These are phyloP conservation scores for Beta macrorhiza DNA, from an alignment of 179 eudicot genomes.

Conservation along the genomic window DNA sequence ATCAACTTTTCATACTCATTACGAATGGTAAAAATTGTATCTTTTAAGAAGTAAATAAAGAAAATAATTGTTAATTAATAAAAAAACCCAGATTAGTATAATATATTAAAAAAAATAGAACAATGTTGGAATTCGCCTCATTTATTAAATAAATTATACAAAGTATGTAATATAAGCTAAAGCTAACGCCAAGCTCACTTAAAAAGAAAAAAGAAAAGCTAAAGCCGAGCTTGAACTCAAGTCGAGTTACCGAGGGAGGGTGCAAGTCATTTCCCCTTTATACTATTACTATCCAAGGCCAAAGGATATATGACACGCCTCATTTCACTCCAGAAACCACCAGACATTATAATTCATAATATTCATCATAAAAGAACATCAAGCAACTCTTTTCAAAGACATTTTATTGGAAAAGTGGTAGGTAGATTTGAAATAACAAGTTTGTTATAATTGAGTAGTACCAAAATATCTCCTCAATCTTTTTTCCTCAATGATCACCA, in stretches of 20 bases:
- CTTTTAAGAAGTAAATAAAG: no score
- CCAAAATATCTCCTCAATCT: not conserved
- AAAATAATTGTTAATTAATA: no score
- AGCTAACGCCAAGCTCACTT: no score
- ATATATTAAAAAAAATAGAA: no score
- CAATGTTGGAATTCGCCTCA: no score
- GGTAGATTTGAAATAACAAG: not conserved
- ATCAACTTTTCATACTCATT: no score
- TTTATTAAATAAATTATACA: no score
- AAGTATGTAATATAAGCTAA: no score
- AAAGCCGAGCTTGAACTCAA: not conserved
- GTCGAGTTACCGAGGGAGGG: not conserved
- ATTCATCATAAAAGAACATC: slow-evolving; percentile 6
- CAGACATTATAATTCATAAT: slow-evolving; percentile 10
- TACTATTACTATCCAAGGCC: not conserved
- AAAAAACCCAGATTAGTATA: no score
- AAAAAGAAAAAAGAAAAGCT: not conserved
- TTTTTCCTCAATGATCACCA: slow-evolving; percentile 9
- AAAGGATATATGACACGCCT: not conserved
- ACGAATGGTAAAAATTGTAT: no score
- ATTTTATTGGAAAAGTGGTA: slow-evolving; percentile 10
- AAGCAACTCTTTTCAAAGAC: not conserved
- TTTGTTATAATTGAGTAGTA: slow-evolving; percentile 12
- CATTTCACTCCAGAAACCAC: not conserved
- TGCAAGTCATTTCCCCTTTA: no score